phyloP scores from a whole-genome alignment of 345 rosid species.

The Brassica incana region DNA sequence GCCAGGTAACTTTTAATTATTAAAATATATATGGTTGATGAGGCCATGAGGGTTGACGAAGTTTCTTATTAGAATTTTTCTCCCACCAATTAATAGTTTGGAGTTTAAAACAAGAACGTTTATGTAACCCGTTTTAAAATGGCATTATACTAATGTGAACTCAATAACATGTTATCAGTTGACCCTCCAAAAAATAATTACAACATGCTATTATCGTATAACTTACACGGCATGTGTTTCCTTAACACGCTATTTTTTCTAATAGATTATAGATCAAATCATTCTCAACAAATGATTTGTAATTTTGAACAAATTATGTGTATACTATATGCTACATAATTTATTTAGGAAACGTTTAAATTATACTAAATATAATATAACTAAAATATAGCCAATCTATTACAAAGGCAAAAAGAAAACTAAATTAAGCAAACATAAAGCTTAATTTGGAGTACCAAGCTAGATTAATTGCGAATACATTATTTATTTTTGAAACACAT shows the following conservation, averaged over 20 bases:
- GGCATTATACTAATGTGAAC: not conserved
- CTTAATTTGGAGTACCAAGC: not conserved
- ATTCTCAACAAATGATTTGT: constrained; percentile 1
- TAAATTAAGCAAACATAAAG: not conserved
- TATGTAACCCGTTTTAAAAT: not conserved
- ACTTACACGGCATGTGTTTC: not conserved
- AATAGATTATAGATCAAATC: not conserved
- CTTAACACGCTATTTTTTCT: not conserved
- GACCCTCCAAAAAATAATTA: not conserved
- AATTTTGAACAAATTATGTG: not conserved
- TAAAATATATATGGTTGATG: not conserved
- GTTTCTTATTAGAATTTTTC: not conserved
- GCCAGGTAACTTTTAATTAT: not conserved
- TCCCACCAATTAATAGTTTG: not conserved
- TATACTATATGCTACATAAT: not conserved
- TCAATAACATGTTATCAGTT: not conserved
- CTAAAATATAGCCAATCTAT: not conserved
- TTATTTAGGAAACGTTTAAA: not conserved
- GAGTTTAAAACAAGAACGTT: not conserved
- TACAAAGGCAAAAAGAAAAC: not conserved
- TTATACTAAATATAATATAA: not conserved
- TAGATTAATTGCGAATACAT: not conserved
- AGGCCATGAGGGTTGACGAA: not conserved
- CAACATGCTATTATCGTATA: not conserved
- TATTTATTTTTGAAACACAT: no score